Percentiles rank a stretch among this genome's conserved stretches.
Evolutionary conservation across 2,329 filamentous ascomycete genomes (phyloP).

Genomic region (Fusarium sp.): DNA sequence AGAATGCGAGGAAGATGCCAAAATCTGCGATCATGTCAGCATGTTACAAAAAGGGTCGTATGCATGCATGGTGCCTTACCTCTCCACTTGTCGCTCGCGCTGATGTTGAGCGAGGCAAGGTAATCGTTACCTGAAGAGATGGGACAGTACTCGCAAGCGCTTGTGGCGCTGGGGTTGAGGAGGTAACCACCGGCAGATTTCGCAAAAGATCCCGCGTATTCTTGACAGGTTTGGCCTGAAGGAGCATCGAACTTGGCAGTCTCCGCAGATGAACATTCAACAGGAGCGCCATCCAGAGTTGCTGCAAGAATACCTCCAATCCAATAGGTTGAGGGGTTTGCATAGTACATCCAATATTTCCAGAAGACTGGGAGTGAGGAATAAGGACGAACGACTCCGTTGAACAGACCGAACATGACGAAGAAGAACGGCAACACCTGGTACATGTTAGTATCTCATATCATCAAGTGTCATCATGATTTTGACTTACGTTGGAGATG

Average conservation of each 20-base stretch:
- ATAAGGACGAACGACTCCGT: conserved; percentile 80
- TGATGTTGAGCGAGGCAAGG: conserved; percentile 66
- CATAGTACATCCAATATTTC: conserved; percentile 44
- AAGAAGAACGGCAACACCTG: conserved; percentile 81
- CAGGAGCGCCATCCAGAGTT: conserved; percentile 39
- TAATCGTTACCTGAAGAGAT: conserved; percentile 71
- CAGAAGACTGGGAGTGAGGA: conserved; percentile 74
- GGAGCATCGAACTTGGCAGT: conserved; percentile 68
- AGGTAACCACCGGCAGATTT: conserved; percentile 68
- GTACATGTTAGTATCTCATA: conserved; percentile 42
- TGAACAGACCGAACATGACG: conserved; percentile 81
- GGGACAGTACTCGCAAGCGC: conserved; percentile 76
- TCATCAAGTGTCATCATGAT: background rate
- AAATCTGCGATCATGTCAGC: conserved; percentile 58
- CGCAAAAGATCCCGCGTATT: conserved; percentile 72
- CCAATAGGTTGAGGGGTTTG: conserved; percentile 42
- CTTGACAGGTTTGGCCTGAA: conserved; percentile 70
- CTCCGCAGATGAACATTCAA: conserved; percentile 58
- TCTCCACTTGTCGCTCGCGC: conserved; percentile 72
- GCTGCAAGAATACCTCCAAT: conserved; percentile 40
- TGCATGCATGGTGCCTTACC: conserved; percentile 9
- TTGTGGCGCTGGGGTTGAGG: conserved; percentile 68
- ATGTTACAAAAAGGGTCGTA: background rate
- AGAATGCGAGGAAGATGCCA: conserved; percentile 79
- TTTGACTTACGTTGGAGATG: conserved; percentile 70